These are phyloP conservation scores for Saturnispora bothae DNA, from an alignment of 805 yeast species.

Conservation along the genomic window DNA sequence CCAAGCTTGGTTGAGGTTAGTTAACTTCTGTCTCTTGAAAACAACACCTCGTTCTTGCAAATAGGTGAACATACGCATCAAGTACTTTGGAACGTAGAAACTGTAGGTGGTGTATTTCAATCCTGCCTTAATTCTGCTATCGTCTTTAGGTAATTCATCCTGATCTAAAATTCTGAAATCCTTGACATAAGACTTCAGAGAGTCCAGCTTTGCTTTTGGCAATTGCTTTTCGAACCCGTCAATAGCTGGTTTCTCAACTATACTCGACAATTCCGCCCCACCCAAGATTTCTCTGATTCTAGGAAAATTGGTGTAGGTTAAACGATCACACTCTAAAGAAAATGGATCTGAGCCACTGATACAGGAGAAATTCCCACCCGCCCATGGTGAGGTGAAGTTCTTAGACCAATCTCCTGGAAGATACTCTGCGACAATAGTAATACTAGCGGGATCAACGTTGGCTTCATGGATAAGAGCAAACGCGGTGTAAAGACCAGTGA, in stretches of 20 bases:
- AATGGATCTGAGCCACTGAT: conserved; percentile 47
- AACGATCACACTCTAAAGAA: conserved; percentile 40
- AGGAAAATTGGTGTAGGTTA: conserved; percentile 41
- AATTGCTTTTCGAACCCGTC: conserved; percentile 49
- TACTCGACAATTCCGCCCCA: conserved; percentile 35
- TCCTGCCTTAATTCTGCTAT: conserved; percentile 35
- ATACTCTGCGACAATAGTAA: conserved; percentile 52
- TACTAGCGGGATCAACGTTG: conserved; percentile 29
- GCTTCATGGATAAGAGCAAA: conserved; percentile 34
- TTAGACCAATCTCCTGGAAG: conserved; percentile 72
- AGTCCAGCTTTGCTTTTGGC: conserved; percentile 34
- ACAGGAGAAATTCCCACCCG: conserved; percentile 53
- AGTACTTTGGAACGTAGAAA: conserved; percentile 59
- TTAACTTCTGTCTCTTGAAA: conserved; percentile 35
- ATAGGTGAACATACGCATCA: conserved; percentile 34
- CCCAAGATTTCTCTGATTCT: conserved; percentile 37
- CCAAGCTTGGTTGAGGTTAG: conserved; percentile 48
- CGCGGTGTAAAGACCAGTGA: conserved; percentile 55
- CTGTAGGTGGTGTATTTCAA: conserved; percentile 50
- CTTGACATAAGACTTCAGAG: conserved; percentile 38
- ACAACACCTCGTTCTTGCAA: conserved; percentile 39
- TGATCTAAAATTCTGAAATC: conserved; percentile 32
- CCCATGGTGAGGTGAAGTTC: conserved; percentile 72
- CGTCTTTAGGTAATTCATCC: conserved; percentile 37
- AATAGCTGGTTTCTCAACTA: conserved; percentile 39